Base-by-base conservation (phyloP, 129 eudicot genomes). In the Lactuca saligna region DNA sequence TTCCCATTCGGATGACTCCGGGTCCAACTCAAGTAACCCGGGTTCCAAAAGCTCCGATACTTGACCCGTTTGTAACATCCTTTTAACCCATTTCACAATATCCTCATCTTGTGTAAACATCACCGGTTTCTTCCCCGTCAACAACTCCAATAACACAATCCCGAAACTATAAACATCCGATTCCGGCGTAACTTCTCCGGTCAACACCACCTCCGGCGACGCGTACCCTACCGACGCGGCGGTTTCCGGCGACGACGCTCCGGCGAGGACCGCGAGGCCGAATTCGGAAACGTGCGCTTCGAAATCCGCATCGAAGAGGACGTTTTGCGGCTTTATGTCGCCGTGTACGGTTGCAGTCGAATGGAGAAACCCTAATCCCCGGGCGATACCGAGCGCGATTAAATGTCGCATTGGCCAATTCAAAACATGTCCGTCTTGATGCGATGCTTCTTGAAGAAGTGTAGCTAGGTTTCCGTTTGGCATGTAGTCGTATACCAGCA, bases 381-480 rank as follows among this genome's bases (percentile, higher is more conserved):
- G 96, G 15, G 93, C 93, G 42, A 91, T 85, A 4, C 97, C 97
- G 0, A 91, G 84, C 0, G 97, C 97, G 33, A 91, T 91, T 38
- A 91, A 83, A 75, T 91, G 97, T 2, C 97, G 72, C 97, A 91
- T 91, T n/a, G 97, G 96, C 97, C 97, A 91, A 39, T 91, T 91
- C 3, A 91, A 83, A 42, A 91, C 97, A 66, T 91, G 97, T 5
- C 97, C 97, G 9, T 91, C 97, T 78, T 88, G 96, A 82, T 91
- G 96, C 0, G 93, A 91, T 29, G 97, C 97, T 73, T 91, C 97
- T 79, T 91, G 97, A 13, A 91, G 84, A 44, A 91, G 58, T 1
- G 97, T 91, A 0, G 93, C 96, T 0, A 91, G 82, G 86, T 88
- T 91, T 35, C 97, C 97, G 54, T 91, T 91, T 2, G 97, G 97